Conservation (phyloP, 2,329 filamentous ascomycete species). For the Emericellopsis cladophorae region DNA sequence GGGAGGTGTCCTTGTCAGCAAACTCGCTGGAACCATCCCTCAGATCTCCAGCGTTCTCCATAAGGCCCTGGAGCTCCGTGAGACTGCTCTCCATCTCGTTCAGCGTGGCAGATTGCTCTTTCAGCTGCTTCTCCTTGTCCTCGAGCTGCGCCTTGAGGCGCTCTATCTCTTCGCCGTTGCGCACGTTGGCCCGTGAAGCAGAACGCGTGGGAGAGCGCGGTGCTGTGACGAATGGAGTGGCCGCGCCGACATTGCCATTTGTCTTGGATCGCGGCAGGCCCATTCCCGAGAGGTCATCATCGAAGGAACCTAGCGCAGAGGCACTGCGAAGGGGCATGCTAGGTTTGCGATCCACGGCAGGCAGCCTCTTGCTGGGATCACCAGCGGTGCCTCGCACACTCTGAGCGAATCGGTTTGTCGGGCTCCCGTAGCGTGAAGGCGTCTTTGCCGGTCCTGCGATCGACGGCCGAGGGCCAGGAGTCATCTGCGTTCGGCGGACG, state of each 20-base stretch:
- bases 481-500: constrained; percentile 54
- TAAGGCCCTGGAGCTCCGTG: constrained; percentile 60
- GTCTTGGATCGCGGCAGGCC: constrained; percentile 36
- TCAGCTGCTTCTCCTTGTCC: constrained; percentile 77
- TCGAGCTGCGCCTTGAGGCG: constrained; percentile 62
- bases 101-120: constrained; percentile 71
- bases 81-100: constrained; percentile 84
- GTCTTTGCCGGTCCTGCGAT: constrained; percentile 36
- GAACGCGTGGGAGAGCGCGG: constrained; percentile 27
- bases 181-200: constrained; percentile 35
- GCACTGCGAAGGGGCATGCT: constrained; percentile 44
- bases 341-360: constrained; percentile 33
- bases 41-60: constrained; percentile 42
- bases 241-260: constrained; percentile 40
- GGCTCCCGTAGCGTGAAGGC: constrained; percentile 22
- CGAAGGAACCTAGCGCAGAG: constrained; percentile 45
- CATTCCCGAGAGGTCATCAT: constrained; percentile 44
- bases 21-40: constrained; percentile 28
- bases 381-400: constrained; percentile 49
- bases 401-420: constrained; percentile 47
- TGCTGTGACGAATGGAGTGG: constrained; percentile 40
- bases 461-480: constrained; percentile 43
- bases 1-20: constrained; percentile 60
- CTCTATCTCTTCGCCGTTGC: constrained; percentile 60
- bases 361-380: constrained; percentile 45